Evolutionary conservation across 441 rosid genomes (phyloP).

Genomic region (Kokia cookei): DNA sequence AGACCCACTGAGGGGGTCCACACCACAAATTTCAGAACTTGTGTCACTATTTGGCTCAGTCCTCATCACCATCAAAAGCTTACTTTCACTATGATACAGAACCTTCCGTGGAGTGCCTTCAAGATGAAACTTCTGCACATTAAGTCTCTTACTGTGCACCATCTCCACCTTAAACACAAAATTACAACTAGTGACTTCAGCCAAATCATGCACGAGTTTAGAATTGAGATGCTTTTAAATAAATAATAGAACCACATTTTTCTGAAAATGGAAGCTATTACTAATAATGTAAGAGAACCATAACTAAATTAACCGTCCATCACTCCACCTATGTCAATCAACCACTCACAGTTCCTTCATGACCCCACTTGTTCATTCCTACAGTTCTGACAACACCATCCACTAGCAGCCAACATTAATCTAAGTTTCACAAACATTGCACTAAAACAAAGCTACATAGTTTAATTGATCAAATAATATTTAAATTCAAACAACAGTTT

Average conservation of each 20-base stretch:
- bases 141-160: slow-evolving; percentile 87
- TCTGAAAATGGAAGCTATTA: background rate
- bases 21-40: slow-evolving; percentile 83
- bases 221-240: background rate
- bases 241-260: background rate
- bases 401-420: background rate
- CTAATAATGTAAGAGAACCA: background rate
- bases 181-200: background rate
- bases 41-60: slow-evolving; percentile 57
- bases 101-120: slow-evolving; percentile 96
- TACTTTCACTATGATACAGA: slow-evolving; percentile 83
- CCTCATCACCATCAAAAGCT: slow-evolving; percentile 85
- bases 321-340: background rate
- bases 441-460: background rate
- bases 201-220: background rate
- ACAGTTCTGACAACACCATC: background rate
- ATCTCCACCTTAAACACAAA: slow-evolving; percentile 76
- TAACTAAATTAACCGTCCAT: background rate
- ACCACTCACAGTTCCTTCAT: background rate
- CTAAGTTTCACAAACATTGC: background rate
- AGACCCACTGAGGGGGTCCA: slow-evolving; percentile 82
- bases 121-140: slow-evolving; percentile 88
- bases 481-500: background rate
- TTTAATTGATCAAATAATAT: background rate
- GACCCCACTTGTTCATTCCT: background rate